A percentile compares a stretch with the other conserved stretches of the same genome.
Evolutionary conservation across 495 filamentous ascomycete genomes (phyloP).

Genomic region (Neurospora tetraspora): DNA sequence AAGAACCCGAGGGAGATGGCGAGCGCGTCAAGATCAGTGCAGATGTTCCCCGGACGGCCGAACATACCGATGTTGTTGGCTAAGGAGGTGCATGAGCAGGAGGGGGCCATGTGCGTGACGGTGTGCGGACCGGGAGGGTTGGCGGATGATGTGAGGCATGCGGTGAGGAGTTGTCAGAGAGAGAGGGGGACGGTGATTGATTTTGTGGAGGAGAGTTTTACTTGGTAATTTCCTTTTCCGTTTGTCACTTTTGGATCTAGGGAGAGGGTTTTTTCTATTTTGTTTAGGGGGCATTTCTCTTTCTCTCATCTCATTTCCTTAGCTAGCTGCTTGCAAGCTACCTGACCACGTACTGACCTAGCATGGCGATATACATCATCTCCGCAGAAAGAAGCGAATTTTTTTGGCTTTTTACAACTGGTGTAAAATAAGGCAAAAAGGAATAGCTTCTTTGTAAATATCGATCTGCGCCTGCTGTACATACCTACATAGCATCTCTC

Average conservation of each 20-base stretch:
- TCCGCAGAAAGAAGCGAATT: neutral
- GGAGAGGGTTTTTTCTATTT: neutral
- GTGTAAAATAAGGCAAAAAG: neutral
- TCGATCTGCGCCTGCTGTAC: neutral
- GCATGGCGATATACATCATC: neutral
- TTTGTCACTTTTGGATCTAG: neutral
- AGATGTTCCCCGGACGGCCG: conserved; percentile 83
- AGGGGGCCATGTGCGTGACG: conserved; percentile 83
- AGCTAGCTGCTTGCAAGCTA: neutral
- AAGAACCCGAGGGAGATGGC: conserved; percentile 61
- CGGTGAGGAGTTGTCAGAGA: conserved; percentile 57
- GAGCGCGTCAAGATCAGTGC: conserved; percentile 61
- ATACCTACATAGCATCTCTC: neutral
- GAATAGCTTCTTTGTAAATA: neutral
- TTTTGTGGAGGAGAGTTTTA: conserved; percentile 82
- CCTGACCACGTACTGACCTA: neutral
- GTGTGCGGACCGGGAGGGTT: conserved; percentile 81
- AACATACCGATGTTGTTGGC: conserved; percentile 66
- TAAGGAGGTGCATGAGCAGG: conserved; percentile 64
- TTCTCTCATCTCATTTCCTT: neutral
- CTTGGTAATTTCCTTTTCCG: conserved; percentile 49
- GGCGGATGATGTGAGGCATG: conserved; percentile 71
- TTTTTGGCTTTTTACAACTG: neutral
- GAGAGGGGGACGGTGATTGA: conserved; percentile 50
- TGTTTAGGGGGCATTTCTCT: neutral